Percentiles rank a stretch among this genome's conserved stretches.
Conservation (phyloP, 1,284 basidiomycete genomes). For the Chalciporus piperatoides region DNA sequence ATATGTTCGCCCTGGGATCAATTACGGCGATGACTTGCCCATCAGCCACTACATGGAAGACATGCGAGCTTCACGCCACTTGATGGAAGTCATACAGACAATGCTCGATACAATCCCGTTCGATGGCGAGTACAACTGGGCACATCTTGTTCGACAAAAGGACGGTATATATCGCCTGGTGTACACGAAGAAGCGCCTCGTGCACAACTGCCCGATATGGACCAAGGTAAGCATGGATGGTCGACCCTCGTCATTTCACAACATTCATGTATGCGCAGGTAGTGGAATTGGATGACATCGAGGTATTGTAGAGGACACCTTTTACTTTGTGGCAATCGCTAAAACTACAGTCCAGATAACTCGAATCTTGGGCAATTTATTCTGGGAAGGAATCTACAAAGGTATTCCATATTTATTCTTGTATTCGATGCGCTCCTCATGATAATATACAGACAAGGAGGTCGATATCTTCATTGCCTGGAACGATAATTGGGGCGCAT, state of each 20-base stretch:
- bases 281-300: constrained; percentile 33
- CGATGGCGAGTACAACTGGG: constrained; percentile 42
- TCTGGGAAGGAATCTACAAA: constrained; percentile 33
- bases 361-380: constrained; percentile 19
- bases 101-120: constrained; percentile 40
- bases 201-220: constrained; percentile 39
- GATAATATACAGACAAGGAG: constrained; percentile 20
- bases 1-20: constrained; percentile 19
- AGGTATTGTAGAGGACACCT: constrained; percentile 15
- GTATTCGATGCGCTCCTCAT: neutral
- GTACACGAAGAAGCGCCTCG: constrained; percentile 30
- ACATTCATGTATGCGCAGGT: constrained; percentile 19
- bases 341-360: constrained; percentile 21
- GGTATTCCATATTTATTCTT: constrained; percentile 13
- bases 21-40: neutral
- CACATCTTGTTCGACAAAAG: constrained; percentile 35
- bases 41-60: constrained; percentile 15
- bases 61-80: constrained; percentile 20
- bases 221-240: constrained; percentile 24
- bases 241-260: constrained; percentile 6
- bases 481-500: constrained; percentile 24
- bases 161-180: constrained; percentile 34
- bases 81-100: constrained; percentile 35
- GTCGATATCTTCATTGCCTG: constrained; percentile 38
- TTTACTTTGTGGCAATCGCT: neutral